Conservation (phyloP, 2,329 filamentous ascomycete genomes). For the Xylaria digitata region DNA sequence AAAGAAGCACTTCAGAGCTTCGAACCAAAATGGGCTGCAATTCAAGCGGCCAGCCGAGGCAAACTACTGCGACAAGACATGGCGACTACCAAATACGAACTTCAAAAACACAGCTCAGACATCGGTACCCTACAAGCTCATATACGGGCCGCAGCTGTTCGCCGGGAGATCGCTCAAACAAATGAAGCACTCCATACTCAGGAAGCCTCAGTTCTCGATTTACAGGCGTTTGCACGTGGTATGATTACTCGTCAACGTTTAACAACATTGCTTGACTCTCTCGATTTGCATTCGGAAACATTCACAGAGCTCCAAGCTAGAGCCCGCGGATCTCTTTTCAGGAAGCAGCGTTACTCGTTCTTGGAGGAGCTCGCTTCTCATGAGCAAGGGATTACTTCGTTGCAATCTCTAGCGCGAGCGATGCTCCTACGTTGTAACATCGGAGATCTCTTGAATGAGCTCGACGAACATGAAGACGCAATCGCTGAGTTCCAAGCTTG, state of each 20-base stretch:
- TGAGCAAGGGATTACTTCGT: constrained; percentile 71
- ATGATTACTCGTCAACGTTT: constrained; percentile 67
- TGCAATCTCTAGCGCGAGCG: constrained; percentile 82
- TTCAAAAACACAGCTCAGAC: constrained; percentile 57
- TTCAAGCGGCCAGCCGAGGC: constrained; percentile 63
- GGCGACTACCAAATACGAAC: constrained; percentile 59
- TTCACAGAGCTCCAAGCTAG: constrained; percentile 74
- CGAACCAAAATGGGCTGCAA: constrained; percentile 61
- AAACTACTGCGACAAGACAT: constrained; percentile 60
- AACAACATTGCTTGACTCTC: constrained; percentile 61
- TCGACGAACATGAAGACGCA: constrained; percentile 85
- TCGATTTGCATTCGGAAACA: constrained; percentile 67
- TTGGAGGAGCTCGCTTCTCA: constrained; percentile 77
- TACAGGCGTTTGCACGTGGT: constrained; percentile 71
- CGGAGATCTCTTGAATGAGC: constrained; percentile 76
- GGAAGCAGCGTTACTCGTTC: constrained; percentile 70
- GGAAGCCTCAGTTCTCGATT: constrained; percentile 57
- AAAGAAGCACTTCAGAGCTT: constrained; percentile 63
- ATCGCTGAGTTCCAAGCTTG: constrained; percentile 80
- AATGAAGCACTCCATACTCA: constrained; percentile 58
- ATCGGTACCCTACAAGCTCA: constrained; percentile 54
- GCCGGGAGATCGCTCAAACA: constrained; percentile 61
- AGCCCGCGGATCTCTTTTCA: constrained; percentile 72
- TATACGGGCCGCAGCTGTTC: constrained; percentile 65
- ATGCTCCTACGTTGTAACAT: constrained; percentile 81